Base-by-base conservation (phyloP, 1,284 basidiomycete species). In the Leccinum solheimii region DNA sequence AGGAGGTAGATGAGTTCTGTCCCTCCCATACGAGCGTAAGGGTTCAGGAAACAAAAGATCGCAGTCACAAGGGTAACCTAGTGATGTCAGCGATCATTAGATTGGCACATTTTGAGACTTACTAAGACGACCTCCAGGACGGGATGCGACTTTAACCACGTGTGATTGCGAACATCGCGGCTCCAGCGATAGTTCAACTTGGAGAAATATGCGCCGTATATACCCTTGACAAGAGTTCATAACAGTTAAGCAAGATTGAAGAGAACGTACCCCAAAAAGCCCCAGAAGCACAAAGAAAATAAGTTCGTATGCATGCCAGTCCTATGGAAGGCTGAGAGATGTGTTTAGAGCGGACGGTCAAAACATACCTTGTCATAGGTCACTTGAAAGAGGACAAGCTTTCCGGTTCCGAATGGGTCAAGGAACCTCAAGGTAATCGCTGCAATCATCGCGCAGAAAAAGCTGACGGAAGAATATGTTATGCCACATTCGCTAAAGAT, bases 401-500 rank as follows among this genome's bases (percentile, higher is more conserved):
- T 92, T 19, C 89, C 88, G 5, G 89, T 91, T 30, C 89, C 94
- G 69, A 98, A 98, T 0, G 97, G 97, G 75, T 99, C 93, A 48
- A 98, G 82, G 66, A 95, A 87, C 68, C 88, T 91, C 57, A 97
- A 79, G 1, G 93, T 94, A 64, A 95, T 87, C 2, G 94, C 94
- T 1, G 95, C 95, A 66, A 97, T 91, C 83, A 95, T 95, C 0
- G 95, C 95, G 71, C 94, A 97, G 79, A 95, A 97, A 79, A 97
- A 97, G 67, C 92, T 88, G 69, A 26, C 34, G 62, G 60, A n/a
- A 48, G 53, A 43, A 32, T 45, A 27, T 2, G 57, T 62, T 27
- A 59, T 2, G n/a, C 61, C n/a, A 30, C 36, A 51, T 58, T 36
- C 58, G 52, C 23, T 26, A 11, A 50, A 54, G 21, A 50, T 34